A percentile compares a stretch with the other conserved stretches of the same genome.
Evolutionary conservation across 2,329 filamentous ascomycete species (phyloP).

Genomic region (Canariomyces notabilis): DNA sequence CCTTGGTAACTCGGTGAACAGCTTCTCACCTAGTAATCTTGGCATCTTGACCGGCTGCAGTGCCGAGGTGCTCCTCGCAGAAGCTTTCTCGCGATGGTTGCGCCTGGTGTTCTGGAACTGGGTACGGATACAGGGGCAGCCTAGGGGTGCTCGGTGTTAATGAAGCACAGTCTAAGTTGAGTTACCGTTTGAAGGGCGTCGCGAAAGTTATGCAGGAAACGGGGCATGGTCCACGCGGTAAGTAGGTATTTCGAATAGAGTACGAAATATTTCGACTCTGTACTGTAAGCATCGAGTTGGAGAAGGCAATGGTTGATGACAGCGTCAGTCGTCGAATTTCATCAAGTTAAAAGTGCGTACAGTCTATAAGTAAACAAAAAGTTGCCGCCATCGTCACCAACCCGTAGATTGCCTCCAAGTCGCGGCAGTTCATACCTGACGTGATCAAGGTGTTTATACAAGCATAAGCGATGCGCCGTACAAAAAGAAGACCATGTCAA

Average conservation of each 20-base stretch:
- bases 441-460: conserved; percentile 2
- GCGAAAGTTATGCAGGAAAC: conserved; percentile 16
- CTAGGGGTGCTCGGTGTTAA: too few relatives aligned
- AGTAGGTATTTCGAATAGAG: too few relatives aligned
- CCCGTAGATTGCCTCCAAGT: too few relatives aligned
- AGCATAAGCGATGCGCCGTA: neutral
- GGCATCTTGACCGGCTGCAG: conserved; percentile 43
- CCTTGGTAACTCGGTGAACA: neutral
- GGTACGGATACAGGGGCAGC: conserved; percentile 14
- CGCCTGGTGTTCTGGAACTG: neutral
- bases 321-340: too few relatives aligned
- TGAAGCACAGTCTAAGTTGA: too few relatives aligned
- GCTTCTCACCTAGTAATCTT: conserved; percentile 47
- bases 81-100: conserved; percentile 7
- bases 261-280: too few relatives aligned
- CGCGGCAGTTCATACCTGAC: neutral
- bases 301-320: too few relatives aligned
- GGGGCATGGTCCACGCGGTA: too few relatives aligned
- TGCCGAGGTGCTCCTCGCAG: neutral
- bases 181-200: conserved; percentile 3
- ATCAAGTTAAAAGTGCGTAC: too few relatives aligned
- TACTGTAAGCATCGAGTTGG: too few relatives aligned
- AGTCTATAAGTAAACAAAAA: too few relatives aligned
- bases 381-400: too few relatives aligned
- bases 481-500: neutral